Conservation (phyloP, 2,329 filamentous ascomycete genomes). For the Xylaria multiplex region DNA sequence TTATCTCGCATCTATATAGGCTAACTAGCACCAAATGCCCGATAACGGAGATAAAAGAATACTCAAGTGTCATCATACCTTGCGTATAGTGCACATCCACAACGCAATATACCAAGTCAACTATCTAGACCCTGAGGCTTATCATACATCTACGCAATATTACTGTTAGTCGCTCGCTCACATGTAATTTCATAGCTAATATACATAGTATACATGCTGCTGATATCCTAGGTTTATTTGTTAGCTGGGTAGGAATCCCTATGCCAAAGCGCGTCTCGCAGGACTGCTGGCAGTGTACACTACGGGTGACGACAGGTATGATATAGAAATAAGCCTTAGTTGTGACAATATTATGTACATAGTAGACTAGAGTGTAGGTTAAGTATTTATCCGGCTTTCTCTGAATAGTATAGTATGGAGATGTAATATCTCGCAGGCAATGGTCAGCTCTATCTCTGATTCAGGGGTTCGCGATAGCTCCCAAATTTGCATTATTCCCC, state of each 20-base stretch:
- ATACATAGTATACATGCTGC: background rate
- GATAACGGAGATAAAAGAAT: slow-evolving; percentile 47
- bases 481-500: background rate
- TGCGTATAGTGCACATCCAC: slow-evolving; percentile 2
- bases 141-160: slow-evolving; percentile 1
- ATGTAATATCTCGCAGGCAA: background rate
- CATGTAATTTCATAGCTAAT: too few relatives aligned
- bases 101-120: slow-evolving; percentile 23
- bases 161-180: background rate
- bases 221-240: background rate
- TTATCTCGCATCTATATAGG: background rate
- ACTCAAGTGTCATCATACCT: slow-evolving; percentile 27
- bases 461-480: background rate
- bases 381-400: too few relatives aligned
- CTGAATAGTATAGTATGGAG: too few relatives aligned
- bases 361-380: too few relatives aligned
- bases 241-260: background rate
- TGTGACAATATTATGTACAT: background rate
- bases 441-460: background rate
- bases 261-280: background rate
- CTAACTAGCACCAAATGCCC: slow-evolving; percentile 35
- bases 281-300: too few relatives aligned
- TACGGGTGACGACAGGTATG: background rate
- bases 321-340: background rate
- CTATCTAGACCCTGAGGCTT: background rate